Evolutionary conservation across 495 filamentous ascomycete species (phyloP), one percentile per base, ranked within the genome.

Genomic region (Aspergillus nidulans): DNA sequence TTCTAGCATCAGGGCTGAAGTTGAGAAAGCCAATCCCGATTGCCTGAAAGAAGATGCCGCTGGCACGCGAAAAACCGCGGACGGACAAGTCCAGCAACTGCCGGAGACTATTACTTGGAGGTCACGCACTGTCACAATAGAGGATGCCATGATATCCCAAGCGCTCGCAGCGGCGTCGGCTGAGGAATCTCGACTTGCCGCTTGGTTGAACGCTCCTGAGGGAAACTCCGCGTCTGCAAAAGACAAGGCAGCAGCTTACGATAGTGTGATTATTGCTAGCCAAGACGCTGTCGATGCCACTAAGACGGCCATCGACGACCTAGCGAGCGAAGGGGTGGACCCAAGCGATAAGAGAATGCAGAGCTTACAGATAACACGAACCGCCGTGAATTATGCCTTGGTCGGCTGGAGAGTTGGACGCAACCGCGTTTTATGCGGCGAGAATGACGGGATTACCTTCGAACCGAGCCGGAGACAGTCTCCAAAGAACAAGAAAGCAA

Each of bases 241-340:
- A 60, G 81, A 83, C 24, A 81, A 81, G 61, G 83, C 91, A 13
- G 87, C 87, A 5, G 91, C 90, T 1, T 99, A 96, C 63, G 95
- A 99, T 59, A 88, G 88, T 55, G 84, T 96, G 21, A 84, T 99
- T 38, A 87, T 85, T 55, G 84, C 91, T 13, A 92, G 89, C 63
- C 95, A 97, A 73, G 95, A 99, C 65, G 91, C 89, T 1, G 90
- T 90, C 10, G 95, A 99, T 72, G 89, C 89, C 12, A 92, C 90
- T 0, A 95, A 95, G 62, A 86, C 86, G 49, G 91, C 90, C 20
- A 92, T 97, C 59, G 94, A 97, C 53, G 94, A 97, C 63, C 76
- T 96, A 24, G 78, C 80, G 41, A 82, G 77, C 56, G 95, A 97
- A 61, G 88, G 90, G 1, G 84, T 96, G 24, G 78, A 86, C n/a